Evolutionary conservation across 306 rosid genomes (phyloP).

Genomic region (Notholithocarpus densiflorus): DNA sequence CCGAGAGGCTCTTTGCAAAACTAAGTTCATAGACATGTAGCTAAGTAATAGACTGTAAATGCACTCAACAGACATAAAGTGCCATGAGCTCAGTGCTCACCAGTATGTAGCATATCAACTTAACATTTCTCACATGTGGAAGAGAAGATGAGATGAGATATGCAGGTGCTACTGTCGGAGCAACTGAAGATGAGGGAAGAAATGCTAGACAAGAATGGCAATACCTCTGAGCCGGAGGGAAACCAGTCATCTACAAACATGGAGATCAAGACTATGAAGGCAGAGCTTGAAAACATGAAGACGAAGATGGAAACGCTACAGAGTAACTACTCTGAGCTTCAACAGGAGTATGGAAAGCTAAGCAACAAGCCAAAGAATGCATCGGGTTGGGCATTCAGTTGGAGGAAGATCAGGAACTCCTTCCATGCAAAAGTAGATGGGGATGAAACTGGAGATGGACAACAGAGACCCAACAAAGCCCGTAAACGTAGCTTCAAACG

Average conservation of each 20-base stretch:
- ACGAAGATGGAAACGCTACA: slow-evolving; percentile 64
- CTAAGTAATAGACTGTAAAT: neutral
- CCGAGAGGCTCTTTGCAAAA: neutral
- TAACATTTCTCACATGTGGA: slow-evolving; percentile 23
- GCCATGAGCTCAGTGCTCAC: neutral
- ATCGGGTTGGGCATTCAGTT: slow-evolving; percentile 55
- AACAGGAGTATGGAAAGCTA: slow-evolving; percentile 62
- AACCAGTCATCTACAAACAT: slow-evolving; percentile 44
- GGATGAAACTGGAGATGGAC: slow-evolving; percentile 40
- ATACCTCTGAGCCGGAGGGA: slow-evolving; percentile 53
- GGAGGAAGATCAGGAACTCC: slow-evolving; percentile 77
- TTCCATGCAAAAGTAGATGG: slow-evolving; percentile 55
- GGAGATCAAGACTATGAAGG: slow-evolving; percentile 56
- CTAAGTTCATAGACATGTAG: neutral
- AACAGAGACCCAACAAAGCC: slow-evolving; percentile 28
- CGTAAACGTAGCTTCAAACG: slow-evolving; percentile 34
- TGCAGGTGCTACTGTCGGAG: slow-evolving; percentile 78
- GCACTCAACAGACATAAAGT: slow-evolving; percentile 6
- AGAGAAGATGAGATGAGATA: slow-evolving; percentile 10
- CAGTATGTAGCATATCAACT: neutral
- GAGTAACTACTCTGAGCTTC: slow-evolving; percentile 70
- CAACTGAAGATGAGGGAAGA: slow-evolving; percentile 82
- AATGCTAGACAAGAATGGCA: slow-evolving; percentile 62
- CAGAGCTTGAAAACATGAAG: slow-evolving; percentile 69
- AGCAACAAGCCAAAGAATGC: slow-evolving; percentile 43